Percentiles rank a stretch among this genome's conserved stretches.
phyloP scores from a whole-genome alignment of 306 rosid genomes.

The Prinsepia uniflora region DNA sequence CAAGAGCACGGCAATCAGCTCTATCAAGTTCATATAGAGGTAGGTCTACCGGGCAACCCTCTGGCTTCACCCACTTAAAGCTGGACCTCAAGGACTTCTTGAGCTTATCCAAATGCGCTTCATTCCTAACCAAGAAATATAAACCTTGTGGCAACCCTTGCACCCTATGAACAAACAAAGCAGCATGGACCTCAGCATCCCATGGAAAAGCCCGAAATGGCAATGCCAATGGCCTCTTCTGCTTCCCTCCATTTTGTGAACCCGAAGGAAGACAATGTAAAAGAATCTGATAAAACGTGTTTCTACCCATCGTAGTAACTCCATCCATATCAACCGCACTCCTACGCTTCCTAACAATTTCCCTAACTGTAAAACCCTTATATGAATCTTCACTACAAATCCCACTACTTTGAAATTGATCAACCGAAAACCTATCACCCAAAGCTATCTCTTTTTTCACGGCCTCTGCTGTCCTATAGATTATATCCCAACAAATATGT shows the following conservation, averaged over 20 bases:
- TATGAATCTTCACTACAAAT: conserved; percentile 40
- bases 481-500: conserved; percentile 87
- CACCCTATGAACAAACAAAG: conserved; percentile 90
- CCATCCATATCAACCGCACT: conserved; percentile 97
- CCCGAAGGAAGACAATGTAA: conserved; percentile 93
- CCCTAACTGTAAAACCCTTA: conserved; percentile 57
- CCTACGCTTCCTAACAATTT: conserved; percentile 81
- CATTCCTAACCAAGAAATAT: conserved; percentile 86
- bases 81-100: conserved; percentile 53
- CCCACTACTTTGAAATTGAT: conserved; percentile 65
- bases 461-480: conserved; percentile 67
- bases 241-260: conserved; percentile 42
- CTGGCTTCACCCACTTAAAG: conserved; percentile 78
- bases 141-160: conserved; percentile 65
- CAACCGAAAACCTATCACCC: conserved; percentile 30
- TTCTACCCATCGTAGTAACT: conserved; percentile 54
- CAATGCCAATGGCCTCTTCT: conserved; percentile 49
- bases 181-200: conserved; percentile 94
- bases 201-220: conserved; percentile 72
- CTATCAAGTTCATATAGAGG: conserved; percentile 67
- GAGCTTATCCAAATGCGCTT: conserved; percentile 62
- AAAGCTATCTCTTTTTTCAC: conserved; percentile 59
- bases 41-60: conserved; percentile 70
- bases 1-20: conserved; percentile 42
- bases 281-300: conserved; percentile 76